phyloP scores from a whole-genome alignment of 2,329 filamentous ascomycete species.

The Diaporthe sp. region DNA sequence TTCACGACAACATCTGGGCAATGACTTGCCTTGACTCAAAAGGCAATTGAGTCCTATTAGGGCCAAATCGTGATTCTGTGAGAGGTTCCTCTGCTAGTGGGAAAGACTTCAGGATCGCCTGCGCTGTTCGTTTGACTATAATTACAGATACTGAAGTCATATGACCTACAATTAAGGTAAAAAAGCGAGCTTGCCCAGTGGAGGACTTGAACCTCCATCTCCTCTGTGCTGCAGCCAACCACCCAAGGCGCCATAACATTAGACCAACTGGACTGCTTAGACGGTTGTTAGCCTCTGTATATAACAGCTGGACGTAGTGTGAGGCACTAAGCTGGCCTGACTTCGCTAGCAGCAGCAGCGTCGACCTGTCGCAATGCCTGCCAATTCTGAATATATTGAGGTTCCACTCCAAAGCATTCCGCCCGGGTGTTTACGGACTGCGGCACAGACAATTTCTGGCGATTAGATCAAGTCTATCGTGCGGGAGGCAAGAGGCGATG shows the following conservation, averaged over 20 bases:
- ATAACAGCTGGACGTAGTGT: not conserved
- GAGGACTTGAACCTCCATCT: not conserved
- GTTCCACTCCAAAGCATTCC: too few species aligned
- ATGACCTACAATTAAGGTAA: not conserved
- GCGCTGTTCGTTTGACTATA: not conserved
- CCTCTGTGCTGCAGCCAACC: slow-evolving; percentile 5
- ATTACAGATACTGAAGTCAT: not conserved
- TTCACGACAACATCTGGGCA: not conserved
- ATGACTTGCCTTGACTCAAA: not conserved
- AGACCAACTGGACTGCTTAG: not conserved
- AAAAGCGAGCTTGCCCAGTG: not conserved
- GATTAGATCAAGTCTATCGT: not conserved
- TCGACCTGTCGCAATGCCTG: not conserved
- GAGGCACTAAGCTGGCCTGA: not conserved
- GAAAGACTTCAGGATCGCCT: too few species aligned
- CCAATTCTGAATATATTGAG: not conserved
- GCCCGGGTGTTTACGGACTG: too few species aligned
- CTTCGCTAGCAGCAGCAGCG: too few species aligned
- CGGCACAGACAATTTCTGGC: not conserved
- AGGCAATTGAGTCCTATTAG: not conserved
- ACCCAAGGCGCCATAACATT: slow-evolving; percentile 9
- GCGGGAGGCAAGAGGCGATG: not conserved
- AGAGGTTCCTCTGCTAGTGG: rapidly evolving
- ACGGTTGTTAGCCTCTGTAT: not conserved
- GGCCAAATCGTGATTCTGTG: not conserved